Evolutionary conservation across 495 filamentous ascomycete species (phyloP), one percentile per base, ranked within the genome.

Genomic region (Patellaria atrata): DNA sequence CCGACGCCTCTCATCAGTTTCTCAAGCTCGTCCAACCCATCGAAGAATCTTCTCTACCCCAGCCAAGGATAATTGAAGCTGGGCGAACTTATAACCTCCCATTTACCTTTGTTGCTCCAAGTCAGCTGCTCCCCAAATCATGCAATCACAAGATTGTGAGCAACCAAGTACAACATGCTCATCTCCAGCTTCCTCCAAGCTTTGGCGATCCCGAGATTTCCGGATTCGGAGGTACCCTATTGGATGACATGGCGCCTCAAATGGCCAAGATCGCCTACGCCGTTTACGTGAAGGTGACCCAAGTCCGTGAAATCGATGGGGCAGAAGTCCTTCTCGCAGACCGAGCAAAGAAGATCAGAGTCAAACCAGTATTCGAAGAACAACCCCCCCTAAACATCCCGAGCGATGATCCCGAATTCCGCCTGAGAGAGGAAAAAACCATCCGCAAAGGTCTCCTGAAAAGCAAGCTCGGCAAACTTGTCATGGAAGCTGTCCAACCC

Each of bases 81-180:
- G 80, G 73, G 3, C 61, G 59, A 31, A 68, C 60, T 17, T 82
- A 86, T 53, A 72, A 55, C 10, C 75, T 92, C 34, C 80, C 83
- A 1, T 97, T 94, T 59, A 75, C 72, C 40, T 97, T 97, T 48
- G 77, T 82, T 23, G 70, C 96, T 9, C 89, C 91, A 1, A 65
- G 70, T 19, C 71, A 73, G 8, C 64, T 94, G 25, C 66, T 75
- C 18, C 63, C 68, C 6, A 57, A 59, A 38, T 51, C 67, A 4
- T 85, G 79, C 56, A 58, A 55, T 23, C 78, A 82, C 51, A n/a
- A 33, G 5, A 62, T 59, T 18, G 51, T 51, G 2, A 71, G 72
- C 34, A 53, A 64, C 5, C 65, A 75, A 19, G 60, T 93, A 25
- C 65, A 70, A 37, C 66, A 71, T 19, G 72, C 75, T 2, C 89